Evolutionary conservation across 306 rosid species (phyloP), one percentile per base, ranked within the genome.

Genomic region (Benincasa hispida): DNA sequence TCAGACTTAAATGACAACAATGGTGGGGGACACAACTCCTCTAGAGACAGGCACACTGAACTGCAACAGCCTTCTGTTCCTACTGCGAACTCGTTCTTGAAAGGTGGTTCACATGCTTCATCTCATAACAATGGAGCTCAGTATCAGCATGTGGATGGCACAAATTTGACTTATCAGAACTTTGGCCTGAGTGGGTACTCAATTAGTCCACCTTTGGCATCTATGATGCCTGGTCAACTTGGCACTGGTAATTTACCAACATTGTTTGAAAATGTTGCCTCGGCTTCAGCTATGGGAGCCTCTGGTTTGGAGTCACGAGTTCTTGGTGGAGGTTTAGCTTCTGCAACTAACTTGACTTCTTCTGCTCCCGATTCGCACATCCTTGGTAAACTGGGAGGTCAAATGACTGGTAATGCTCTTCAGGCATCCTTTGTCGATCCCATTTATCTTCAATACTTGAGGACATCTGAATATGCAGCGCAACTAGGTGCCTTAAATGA

Each of bases 391-490:
- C 81, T 89, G 82, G 95, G 93, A 72, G 89, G 87, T 85, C 97
- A 86, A 75, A 76, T 90, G 79, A 76, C 86, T 2, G 96, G 95
- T 39, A 77, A 76, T 62, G 82, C 89, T 82, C 90, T 89, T 82
- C 99, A 92, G 81, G 82, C 92, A 5, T 90, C 96, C 27, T 92
- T 75, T 87, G 86, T 90, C 6, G 99, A 92, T 88, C 99, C 99
- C 18, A 81, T 91, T 78, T 97, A 93, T 88, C 89, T 88, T 77
- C 97, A 88, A 73, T 94, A 91, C 87, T 55, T 91, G 84, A 89
- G 96, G 86, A 72, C 98, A 30, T 85, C 96, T 14, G 98, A 94
- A 35, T 91, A 90, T 84, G 89, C 90, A 19, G 89, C 96, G 68
- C 98, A 94, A 83, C 88, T 89, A 75, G 89, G 83, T 81, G 91